Conservation (phyloP, 2,329 filamentous ascomycete species). For the Sarocladium kiliense region DNA sequence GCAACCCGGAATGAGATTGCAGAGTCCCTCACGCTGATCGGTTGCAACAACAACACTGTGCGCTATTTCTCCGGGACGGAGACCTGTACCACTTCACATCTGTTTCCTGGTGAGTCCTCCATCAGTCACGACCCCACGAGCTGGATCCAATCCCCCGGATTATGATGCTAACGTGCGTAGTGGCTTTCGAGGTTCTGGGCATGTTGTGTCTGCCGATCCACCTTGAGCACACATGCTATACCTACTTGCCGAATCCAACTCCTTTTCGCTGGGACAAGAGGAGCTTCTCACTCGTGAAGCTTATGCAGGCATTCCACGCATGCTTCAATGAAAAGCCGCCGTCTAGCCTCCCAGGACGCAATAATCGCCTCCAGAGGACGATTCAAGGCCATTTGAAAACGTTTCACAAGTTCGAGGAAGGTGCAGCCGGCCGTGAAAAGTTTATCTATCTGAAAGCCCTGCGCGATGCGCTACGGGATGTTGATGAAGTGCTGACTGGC, state of each 20-base stretch:
- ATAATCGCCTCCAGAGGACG: slow-evolving; percentile 16
- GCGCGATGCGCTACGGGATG: slow-evolving; percentile 33
- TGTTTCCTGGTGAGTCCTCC: slow-evolving; percentile 41
- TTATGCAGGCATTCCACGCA: slow-evolving; percentile 33
- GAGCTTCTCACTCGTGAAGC: slow-evolving; percentile 36
- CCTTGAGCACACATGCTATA: slow-evolving; percentile 43
- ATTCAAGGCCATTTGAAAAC: slow-evolving; percentile 21
- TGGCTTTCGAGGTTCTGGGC: slow-evolving; percentile 54
- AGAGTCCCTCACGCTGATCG: slow-evolving; percentile 46
- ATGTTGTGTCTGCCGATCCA: slow-evolving; percentile 50
- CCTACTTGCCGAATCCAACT: slow-evolving; percentile 53
- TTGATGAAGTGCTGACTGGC: slow-evolving; percentile 38
- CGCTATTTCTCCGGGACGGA: slow-evolving; percentile 33
- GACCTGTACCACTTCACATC: slow-evolving; percentile 36
- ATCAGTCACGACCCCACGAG: no score
- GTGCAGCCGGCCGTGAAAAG: slow-evolving; percentile 11
- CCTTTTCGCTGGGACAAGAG: slow-evolving; percentile 48
- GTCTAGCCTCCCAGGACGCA: slow-evolving; percentile 11
- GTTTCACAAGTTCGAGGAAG: slow-evolving; percentile 15
- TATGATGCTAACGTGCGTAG: slow-evolving; percentile 27
- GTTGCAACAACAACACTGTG: slow-evolving; percentile 48
- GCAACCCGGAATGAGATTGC: slow-evolving; percentile 44
- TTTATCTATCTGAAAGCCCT: slow-evolving; percentile 32
- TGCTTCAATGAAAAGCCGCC: slow-evolving; percentile 16
- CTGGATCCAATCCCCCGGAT: background rate